Percentiles rank a stretch among this genome's conserved stretches.
These are phyloP conservation scores for Penicillium daleae DNA, from an alignment of 495 filamentous ascomycete genomes.

Conservation along the genomic window DNA sequence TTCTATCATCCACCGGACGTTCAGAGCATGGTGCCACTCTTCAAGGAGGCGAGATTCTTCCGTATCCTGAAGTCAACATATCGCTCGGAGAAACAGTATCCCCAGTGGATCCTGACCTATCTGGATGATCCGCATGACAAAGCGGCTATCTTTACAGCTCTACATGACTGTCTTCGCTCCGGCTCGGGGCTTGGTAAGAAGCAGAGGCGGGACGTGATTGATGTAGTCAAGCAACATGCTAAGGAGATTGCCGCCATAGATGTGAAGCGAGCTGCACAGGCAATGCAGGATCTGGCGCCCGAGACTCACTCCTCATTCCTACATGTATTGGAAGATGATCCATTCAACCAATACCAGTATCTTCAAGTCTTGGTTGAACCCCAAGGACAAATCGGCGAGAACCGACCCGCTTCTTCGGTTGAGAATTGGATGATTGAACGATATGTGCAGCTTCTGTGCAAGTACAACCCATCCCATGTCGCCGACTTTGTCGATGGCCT, in stretches of 20 bases:
- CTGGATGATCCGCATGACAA: slow-evolving; percentile 83
- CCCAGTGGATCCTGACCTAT: slow-evolving; percentile 76
- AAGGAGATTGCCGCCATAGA: slow-evolving; percentile 70
- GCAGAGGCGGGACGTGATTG: slow-evolving; percentile 74
- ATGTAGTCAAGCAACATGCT: slow-evolving; percentile 70
- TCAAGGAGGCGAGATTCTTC: slow-evolving; percentile 83
- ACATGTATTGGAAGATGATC: slow-evolving; percentile 62
- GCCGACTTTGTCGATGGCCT: slow-evolving; percentile 81
- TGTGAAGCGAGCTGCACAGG: slow-evolving; percentile 67
- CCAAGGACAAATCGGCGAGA: slow-evolving; percentile 42
- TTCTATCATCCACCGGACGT: slow-evolving; percentile 89
- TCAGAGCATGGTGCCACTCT: slow-evolving; percentile 70
- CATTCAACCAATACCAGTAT: slow-evolving; percentile 74
- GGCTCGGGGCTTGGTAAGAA: slow-evolving; percentile 69
- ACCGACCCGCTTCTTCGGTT: slow-evolving; percentile 29
- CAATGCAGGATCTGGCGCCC: slow-evolving; percentile 66
- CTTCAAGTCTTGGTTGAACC: slow-evolving; percentile 80
- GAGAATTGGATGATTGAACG: slow-evolving; percentile 70
- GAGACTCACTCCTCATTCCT: slow-evolving; percentile 75
- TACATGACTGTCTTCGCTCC: slow-evolving; percentile 79
- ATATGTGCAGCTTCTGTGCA: slow-evolving; percentile 90
- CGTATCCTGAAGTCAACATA: slow-evolving; percentile 93
- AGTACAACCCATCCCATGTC: slow-evolving; percentile 79
- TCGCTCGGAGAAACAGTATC: slow-evolving; percentile 76
- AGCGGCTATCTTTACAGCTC: slow-evolving; percentile 73